Conservation (phyloP, 2,329 filamentous ascomycete species). For the Curvularia verruculosa region DNA sequence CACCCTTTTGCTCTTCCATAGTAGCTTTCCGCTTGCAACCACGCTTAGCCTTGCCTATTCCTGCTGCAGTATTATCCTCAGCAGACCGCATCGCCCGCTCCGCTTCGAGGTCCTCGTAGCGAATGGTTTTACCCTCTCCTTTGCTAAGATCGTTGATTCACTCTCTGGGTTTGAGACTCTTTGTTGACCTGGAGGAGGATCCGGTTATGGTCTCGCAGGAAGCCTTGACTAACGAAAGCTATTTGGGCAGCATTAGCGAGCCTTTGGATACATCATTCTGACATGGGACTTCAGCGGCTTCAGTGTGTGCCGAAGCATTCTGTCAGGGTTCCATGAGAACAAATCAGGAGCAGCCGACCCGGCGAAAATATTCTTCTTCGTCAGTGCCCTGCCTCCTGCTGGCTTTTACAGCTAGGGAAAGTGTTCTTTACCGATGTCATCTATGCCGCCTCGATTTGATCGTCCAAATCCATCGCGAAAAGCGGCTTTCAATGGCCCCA, state of each 20-base stretch:
- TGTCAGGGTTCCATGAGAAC: constrained; percentile 41
- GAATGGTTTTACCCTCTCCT: background rate
- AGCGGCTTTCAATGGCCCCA: background rate
- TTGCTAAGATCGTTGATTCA: background rate
- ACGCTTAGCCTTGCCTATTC: background rate
- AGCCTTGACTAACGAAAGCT: background rate
- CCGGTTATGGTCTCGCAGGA: background rate
- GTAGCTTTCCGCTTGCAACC: background rate
- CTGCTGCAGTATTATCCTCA: background rate
- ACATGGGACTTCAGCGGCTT: constrained; percentile 11
- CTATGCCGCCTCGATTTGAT: constrained; percentile 15
- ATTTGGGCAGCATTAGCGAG: background rate
- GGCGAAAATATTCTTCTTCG: constrained; percentile 37
- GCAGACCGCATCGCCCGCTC: background rate
- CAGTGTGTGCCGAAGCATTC: constrained; percentile 36
- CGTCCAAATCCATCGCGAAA: constrained; percentile 12
- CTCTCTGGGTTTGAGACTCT: background rate
- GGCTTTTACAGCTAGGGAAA: constrained; percentile 29
- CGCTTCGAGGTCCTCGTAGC: background rate
- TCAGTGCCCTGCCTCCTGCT: constrained; percentile 31
- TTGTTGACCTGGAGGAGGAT: background rate
- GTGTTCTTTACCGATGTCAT: constrained; percentile 22
- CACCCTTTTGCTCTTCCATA: too few species aligned
- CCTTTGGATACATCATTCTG: background rate
- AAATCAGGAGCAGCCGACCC: constrained; percentile 34